Conservation (phyloP, 2,329 filamentous ascomycete species). For the Aspergillus hortae region DNA sequence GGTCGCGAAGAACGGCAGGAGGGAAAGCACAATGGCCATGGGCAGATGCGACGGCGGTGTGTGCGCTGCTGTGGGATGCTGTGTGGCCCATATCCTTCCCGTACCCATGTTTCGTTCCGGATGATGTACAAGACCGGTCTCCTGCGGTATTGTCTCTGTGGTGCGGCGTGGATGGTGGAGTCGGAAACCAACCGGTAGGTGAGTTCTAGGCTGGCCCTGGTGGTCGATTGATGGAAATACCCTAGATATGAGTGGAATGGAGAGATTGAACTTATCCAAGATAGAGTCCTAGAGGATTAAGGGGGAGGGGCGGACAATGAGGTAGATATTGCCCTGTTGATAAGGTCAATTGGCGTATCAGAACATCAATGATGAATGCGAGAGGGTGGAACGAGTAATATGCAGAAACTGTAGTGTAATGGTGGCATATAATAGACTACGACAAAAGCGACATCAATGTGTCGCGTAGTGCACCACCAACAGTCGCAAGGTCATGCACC, state of each 20-base stretch:
- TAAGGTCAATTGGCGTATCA: no score
- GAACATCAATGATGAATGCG: no score
- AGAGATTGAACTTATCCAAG: no score
- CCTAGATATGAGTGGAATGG: no score
- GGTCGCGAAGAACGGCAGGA: constrained; percentile 1
- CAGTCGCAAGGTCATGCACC: not conserved
- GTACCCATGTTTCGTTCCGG: constrained; percentile 32
- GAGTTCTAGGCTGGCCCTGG: constrained; percentile 5
- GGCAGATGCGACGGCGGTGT: constrained; percentile 44
- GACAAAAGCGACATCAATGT: no score
- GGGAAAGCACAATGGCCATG: constrained; percentile 5
- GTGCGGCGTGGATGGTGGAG: constrained; percentile 39
- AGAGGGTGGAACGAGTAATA: no score
- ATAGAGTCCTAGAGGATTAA: no score
- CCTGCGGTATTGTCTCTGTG: constrained; percentile 38
- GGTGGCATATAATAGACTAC: no score
- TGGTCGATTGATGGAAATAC: not conserved
- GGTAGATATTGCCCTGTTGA: no score
- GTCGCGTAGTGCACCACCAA: no score
- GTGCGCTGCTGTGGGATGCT: constrained; percentile 64
- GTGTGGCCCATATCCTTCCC: constrained; percentile 53
- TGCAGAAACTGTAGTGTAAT: no score
- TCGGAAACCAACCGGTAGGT: constrained; percentile 13
- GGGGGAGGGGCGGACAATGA: no score
- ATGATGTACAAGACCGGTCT: constrained; percentile 37